Percentiles rank a stretch among this genome's conserved stretches.
Conservation (phyloP, 2,329 filamentous ascomycete genomes). For the Cordyceps militaris region DNA sequence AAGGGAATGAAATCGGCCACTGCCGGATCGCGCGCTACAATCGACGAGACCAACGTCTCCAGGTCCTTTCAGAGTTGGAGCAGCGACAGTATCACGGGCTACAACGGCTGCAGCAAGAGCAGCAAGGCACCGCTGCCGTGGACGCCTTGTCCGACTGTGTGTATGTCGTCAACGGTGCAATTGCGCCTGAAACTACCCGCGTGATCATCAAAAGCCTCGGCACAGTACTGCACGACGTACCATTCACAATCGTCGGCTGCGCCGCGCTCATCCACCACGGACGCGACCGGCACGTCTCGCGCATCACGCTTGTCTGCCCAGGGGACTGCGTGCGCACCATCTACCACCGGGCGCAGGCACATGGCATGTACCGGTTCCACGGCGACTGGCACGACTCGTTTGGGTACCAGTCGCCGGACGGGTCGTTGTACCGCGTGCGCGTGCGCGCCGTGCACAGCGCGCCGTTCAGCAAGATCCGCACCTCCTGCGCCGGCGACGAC, state of each 20-base stretch:
- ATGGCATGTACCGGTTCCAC: constrained; percentile 24
- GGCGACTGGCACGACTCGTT: constrained; percentile 24
- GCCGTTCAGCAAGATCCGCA: constrained; percentile 25
- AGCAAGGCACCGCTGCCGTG: no score
- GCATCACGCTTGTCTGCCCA: constrained; percentile 37
- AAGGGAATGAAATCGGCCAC: not conserved
- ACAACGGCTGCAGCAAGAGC: not conserved
- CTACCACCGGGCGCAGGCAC: constrained; percentile 32
- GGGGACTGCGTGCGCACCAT: constrained; percentile 28
- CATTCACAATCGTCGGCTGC: constrained; percentile 40
- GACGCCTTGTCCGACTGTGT: not conserved
- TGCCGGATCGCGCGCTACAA: not conserved
- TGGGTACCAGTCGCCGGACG: constrained; percentile 28
- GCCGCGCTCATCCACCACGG: constrained; percentile 40
- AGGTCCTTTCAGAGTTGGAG: not conserved
- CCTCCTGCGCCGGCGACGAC: constrained; percentile 5
- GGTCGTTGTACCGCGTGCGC: constrained; percentile 26
- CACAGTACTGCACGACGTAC: constrained; percentile 31
- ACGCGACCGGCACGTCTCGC: constrained; percentile 23
- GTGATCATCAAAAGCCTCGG: constrained; percentile 27
- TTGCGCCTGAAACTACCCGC: not conserved
- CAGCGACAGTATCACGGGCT: not conserved
- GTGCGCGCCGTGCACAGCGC: constrained; percentile 28
- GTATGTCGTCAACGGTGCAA: not conserved
- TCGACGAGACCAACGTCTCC: not conserved